These are phyloP conservation scores for Boletus speciosus DNA, from an alignment of 768 basidiomycete genomes.

Conservation along the genomic window DNA sequence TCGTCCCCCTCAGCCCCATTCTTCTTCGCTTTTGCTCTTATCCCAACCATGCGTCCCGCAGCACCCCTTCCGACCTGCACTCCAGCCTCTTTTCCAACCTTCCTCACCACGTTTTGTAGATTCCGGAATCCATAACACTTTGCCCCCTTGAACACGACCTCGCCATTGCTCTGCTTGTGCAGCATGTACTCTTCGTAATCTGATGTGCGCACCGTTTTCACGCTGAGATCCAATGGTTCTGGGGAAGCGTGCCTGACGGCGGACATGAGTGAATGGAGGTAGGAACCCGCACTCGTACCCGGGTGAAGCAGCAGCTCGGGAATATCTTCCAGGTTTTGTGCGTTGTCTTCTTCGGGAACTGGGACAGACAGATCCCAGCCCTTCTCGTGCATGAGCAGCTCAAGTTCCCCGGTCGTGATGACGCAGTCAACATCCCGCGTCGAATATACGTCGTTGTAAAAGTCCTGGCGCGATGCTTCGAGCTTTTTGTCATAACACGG, in stretches of 20 bases:
- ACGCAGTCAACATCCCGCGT: slow-evolving; percentile 97
- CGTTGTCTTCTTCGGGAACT: slow-evolving; percentile 48
- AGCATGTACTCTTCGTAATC: slow-evolving; percentile 79
- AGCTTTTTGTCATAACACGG: slow-evolving; percentile 99
- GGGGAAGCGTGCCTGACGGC: slow-evolving; percentile 44
- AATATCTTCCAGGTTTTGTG: slow-evolving; percentile 29
- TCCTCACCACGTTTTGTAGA: slow-evolving; percentile 92
- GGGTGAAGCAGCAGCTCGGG: slow-evolving; percentile 76
- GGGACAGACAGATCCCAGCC: slow-evolving; percentile 68
- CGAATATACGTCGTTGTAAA: slow-evolving; percentile 75
- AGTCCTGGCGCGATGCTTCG: slow-evolving; percentile 93
- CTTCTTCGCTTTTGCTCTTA: slow-evolving; percentile 31
- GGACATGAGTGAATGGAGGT: slow-evolving; percentile 75
- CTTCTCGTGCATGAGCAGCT: slow-evolving; percentile 77
- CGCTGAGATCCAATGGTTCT: slow-evolving; percentile 45
- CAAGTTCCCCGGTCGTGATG: slow-evolving; percentile 92
- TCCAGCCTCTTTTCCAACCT: slow-evolving; percentile 83
- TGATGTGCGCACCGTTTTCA: slow-evolving; percentile 61
- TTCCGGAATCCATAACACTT: slow-evolving; percentile 98
- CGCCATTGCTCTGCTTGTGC: slow-evolving; percentile 40
- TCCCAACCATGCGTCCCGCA: slow-evolving; percentile 42
- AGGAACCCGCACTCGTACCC: slow-evolving; percentile 91
- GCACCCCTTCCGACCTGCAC: slow-evolving; percentile 70
- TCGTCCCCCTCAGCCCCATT: slow-evolving; percentile 36
- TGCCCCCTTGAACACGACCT: slow-evolving; percentile 83